A percentile compares a stretch with the other conserved stretches of the same genome.
Conservation (phyloP, 768 basidiomycete genomes). For the Leccinum longicurvipes region DNA sequence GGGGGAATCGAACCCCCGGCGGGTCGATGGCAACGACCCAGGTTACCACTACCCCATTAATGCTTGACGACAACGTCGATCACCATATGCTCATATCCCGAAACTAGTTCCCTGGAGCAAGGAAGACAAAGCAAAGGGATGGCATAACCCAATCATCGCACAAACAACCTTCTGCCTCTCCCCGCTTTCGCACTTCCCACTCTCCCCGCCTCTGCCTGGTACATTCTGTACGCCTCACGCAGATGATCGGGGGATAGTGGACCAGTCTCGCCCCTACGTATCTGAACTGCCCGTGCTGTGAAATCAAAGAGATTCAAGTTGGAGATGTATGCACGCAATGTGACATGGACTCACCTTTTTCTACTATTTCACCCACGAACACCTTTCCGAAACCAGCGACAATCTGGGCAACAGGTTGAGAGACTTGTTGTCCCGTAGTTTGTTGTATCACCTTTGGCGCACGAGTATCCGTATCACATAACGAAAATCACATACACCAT, state of each 20-base stretch:
- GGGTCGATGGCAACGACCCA: constrained; percentile 75
- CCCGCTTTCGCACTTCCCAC: constrained; percentile 76
- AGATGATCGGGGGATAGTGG: constrained; percentile 86
- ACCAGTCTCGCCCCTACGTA: constrained; percentile 66
- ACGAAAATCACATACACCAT: not conserved
- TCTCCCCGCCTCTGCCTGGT: constrained; percentile 76
- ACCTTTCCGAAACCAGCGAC: constrained; percentile 90
- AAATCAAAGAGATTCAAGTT: not conserved
- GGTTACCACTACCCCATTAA: constrained; percentile 67
- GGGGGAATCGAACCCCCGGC: constrained; percentile 79
- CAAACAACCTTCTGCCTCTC: constrained; percentile 70
- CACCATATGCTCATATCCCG: not conserved
- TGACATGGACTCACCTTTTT: constrained; percentile 57
- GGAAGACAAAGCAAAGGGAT: not conserved
- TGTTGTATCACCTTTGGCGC: constrained; percentile 73
- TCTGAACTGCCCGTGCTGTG: constrained; percentile 74
- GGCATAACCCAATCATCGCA: constrained; percentile 38
- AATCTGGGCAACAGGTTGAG: constrained; percentile 83
- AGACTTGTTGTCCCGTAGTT: constrained; percentile 74
- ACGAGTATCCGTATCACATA: not conserved
- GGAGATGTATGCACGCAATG: no score
- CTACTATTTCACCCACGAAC: constrained; percentile 90
- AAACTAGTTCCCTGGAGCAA: not conserved
- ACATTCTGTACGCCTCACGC: constrained; percentile 83
- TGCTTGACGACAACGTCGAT: no score